Base-by-base conservation (phyloP, 768 basidiomycete species). In the Pleurotus giganteus region DNA sequence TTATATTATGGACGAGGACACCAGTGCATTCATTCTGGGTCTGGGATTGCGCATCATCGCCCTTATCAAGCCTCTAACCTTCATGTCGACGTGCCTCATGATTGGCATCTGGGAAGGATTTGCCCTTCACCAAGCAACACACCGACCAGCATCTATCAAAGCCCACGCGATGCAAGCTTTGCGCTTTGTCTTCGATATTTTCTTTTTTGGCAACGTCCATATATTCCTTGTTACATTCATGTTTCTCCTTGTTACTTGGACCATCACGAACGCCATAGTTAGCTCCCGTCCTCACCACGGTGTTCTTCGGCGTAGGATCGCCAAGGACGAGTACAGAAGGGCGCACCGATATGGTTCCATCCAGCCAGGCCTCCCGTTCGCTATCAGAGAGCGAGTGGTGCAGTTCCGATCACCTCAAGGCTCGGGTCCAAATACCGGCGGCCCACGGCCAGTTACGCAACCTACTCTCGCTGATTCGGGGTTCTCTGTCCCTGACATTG, bases 81-180 rank as follows among this genome's bases (percentile, higher is more conserved):
- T 51, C 34, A 23, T 15, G 49, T 21, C 32, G 11, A 51, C 49
- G 11, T 34, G 31, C 49, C 26, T 51, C 49, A 51, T 37, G 49
- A 51, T 51, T 24, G 49, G 49, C 21, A 32, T 51, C 15, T 51
- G 49, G 49, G 49, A 51, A 26, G 49, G 49, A n/a, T 51, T 51
- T 24, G 49, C 49, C 13, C 49, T 51, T 13, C 11, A 37, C 34
- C 49, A 51, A 37, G 37, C 49, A 17, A 51, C 49, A 23, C 12
- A 28, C 4, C 29, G 32, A 24, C 31, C 32, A 21, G 23, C 7
- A 13, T 36, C 49, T 17, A 4, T 51, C 12, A 23, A 27, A 17
- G 32, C 49, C 4, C 13, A 37, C 26, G 49, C 49, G n/a, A 37
- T 28, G 19, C 49, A 51, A 37, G 27, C 34, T 17, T 23, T 51